Conservation (phyloP, 208 protist genomes). For the Acanthamoeba triangularis region DNA sequence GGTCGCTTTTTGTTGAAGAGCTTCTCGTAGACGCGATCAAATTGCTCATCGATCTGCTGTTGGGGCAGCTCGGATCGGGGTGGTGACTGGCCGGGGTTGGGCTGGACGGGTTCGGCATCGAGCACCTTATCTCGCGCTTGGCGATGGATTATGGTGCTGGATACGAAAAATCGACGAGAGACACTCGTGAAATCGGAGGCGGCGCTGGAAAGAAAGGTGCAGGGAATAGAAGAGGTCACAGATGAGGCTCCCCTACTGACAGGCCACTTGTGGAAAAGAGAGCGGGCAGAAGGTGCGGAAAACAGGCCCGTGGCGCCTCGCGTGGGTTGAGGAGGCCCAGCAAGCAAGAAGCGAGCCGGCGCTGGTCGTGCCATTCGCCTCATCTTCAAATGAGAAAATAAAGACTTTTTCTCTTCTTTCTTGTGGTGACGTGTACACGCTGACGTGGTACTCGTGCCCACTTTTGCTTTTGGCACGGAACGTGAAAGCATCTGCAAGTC, state of each 20-base stretch:
- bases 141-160: not conserved
- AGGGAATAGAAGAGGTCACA: not conserved
- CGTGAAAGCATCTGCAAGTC: not conserved
- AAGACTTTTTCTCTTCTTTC: not conserved
- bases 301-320: not conserved
- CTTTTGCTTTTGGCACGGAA: not conserved
- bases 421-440: not conserved
- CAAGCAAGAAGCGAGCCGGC: not conserved
- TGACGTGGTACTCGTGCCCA: not conserved
- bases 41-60: slow-evolving; percentile 44
- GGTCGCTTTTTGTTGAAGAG: slow-evolving; percentile 34
- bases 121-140: not conserved
- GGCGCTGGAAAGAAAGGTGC: not conserved
- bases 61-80: slow-evolving; percentile 36
- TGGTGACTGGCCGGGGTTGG: not conserved
- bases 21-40: slow-evolving; percentile 43
- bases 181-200: not conserved
- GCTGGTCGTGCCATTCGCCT: not conserved
- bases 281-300: not conserved
- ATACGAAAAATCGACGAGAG: not conserved
- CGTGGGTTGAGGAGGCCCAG: not conserved
- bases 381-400: not conserved
- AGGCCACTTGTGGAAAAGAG: not conserved
- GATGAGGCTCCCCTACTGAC: not conserved
- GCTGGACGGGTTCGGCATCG: not conserved